These are phyloP conservation scores for Halenospora varia DNA, from an alignment of 495 filamentous ascomycete genomes.

Conservation along the genomic window DNA sequence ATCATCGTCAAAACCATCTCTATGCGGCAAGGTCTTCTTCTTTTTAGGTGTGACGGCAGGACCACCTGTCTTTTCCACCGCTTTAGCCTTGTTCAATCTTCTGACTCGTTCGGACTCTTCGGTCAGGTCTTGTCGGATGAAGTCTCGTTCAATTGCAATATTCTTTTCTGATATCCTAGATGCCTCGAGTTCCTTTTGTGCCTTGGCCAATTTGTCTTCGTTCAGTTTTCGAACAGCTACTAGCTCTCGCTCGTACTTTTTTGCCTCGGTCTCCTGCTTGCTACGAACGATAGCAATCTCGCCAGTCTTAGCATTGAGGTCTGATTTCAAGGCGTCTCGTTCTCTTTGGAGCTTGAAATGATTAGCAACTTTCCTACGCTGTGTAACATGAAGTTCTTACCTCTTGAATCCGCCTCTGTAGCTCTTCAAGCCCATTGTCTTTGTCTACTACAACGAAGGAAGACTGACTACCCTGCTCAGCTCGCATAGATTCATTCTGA, in stretches of 20 bases:
- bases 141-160: conserved; percentile 46
- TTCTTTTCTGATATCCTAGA: conserved; percentile 41
- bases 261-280: conserved; percentile 38
- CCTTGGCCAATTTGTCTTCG: conserved; percentile 41
- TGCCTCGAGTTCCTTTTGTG: conserved; percentile 40
- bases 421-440: conserved; percentile 1
- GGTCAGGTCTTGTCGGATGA: conserved; percentile 45
- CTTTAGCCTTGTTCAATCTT: conserved; percentile 32
- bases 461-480: conserved; percentile 3
- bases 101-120: conserved; percentile 33
- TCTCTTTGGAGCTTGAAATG: conserved; percentile 15
- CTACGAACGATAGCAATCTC: conserved; percentile 51
- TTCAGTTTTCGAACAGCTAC: conserved; percentile 38
- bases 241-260: conserved; percentile 43
- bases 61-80: conserved; percentile 28
- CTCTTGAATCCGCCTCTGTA: conserved; percentile 23
- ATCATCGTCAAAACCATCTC: conserved; percentile 51
- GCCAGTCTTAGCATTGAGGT: conserved; percentile 29
- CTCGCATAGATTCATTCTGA: conserved; percentile 6
- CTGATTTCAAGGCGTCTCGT: conserved; percentile 18
- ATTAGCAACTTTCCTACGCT: conserved; percentile 5
- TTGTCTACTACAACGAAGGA: background rate
- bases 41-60: conserved; percentile 43
- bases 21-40: conserved; percentile 37
- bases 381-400: background rate